Conservation (phyloP, 2,329 filamentous ascomycete genomes). For the Knoxdaviesia capensis region DNA sequence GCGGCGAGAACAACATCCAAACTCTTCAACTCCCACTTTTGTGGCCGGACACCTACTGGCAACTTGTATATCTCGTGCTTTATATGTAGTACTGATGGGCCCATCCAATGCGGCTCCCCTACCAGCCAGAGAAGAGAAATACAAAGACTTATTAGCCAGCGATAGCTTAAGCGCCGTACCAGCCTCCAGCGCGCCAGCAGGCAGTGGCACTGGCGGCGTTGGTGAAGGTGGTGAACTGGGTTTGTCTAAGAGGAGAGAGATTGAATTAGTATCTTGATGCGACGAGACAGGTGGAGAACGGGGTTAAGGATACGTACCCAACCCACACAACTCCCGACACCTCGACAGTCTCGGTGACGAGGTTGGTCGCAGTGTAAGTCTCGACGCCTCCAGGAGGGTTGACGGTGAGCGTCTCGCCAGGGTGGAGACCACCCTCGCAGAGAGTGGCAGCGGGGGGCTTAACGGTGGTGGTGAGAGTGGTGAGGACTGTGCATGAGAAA, state of each 20-base stretch:
- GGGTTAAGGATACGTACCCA: slow-evolving; percentile 11
- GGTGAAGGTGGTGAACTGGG: slow-evolving; percentile 13
- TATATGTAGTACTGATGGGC: no score
- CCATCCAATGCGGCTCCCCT: no score
- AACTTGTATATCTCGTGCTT: background rate
- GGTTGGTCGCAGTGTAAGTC: slow-evolving; percentile 13
- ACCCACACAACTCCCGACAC: slow-evolving; percentile 14
- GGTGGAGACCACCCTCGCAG: slow-evolving; percentile 10
- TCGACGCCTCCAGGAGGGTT: slow-evolving; percentile 9
- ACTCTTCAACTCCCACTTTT: no score
- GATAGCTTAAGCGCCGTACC: slow-evolving; percentile 9
- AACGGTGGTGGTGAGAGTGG: slow-evolving; percentile 13
- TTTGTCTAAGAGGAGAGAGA: slow-evolving; percentile 9
- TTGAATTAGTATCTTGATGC: background rate
- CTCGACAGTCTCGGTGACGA: slow-evolving; percentile 15
- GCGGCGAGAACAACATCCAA: no score
- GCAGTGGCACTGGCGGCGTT: slow-evolving; percentile 15
- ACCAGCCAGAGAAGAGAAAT: slow-evolving; percentile 1
- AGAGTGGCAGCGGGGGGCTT: slow-evolving; percentile 14
- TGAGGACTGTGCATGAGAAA: slow-evolving; percentile 7
- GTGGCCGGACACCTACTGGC: no score
- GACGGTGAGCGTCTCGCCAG: slow-evolving; percentile 12
- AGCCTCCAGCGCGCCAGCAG: slow-evolving; percentile 16
- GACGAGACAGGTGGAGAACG: background rate
- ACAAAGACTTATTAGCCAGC: background rate